phyloP scores from a whole-genome alignment of 2,329 filamentous ascomycete species.

The Pseudocercospora vitis region DNA sequence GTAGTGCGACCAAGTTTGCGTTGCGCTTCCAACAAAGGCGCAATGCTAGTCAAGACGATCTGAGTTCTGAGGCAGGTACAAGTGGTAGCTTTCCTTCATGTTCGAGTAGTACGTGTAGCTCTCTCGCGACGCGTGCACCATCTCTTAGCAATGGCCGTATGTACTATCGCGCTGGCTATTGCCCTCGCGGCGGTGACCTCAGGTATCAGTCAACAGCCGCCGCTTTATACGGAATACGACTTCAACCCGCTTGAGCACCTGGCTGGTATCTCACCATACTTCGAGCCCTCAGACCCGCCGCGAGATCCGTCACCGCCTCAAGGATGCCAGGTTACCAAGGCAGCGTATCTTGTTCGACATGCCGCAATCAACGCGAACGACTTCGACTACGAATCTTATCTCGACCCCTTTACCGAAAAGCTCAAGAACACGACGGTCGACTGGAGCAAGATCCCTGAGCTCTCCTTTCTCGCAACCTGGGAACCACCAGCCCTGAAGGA shows the following conservation, averaged over 20 bases:
- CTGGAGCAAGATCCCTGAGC: conserved; percentile 56
- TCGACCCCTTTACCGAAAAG: conserved; percentile 56
- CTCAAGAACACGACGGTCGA: conserved; percentile 59
- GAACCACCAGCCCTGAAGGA: conserved; percentile 54
- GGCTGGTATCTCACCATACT: conserved; percentile 53
- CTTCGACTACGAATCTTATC: conserved; percentile 54
- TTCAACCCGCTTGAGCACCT: conserved; percentile 53
- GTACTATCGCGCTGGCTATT: conserved; percentile 17
- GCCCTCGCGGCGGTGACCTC: conserved; percentile 23
- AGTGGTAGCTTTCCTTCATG: conserved; percentile 1
- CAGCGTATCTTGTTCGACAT: conserved; percentile 52
- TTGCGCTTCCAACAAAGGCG: conserved; percentile 13
- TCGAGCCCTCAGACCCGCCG: conserved; percentile 49
- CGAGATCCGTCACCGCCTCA: conserved; percentile 50
- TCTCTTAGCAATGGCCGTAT: conserved; percentile 11
- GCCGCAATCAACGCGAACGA: conserved; percentile 55
- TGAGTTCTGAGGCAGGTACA: conserved; percentile 4
- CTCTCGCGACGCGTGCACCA: neutral
- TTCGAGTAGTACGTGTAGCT: neutral
- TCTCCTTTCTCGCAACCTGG: conserved; percentile 61
- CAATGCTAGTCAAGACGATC: conserved; percentile 15
- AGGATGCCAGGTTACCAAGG: conserved; percentile 53
- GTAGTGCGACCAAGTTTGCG: conserved; percentile 17
- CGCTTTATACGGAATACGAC: conserved; percentile 38
- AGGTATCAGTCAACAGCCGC: conserved; percentile 29